A percentile compares a stretch with the other conserved stretches of the same genome.
phyloP scores from a whole-genome alignment of 2,329 filamentous ascomycete genomes.

The Pseudopyrenochaeta lycopersici region DNA sequence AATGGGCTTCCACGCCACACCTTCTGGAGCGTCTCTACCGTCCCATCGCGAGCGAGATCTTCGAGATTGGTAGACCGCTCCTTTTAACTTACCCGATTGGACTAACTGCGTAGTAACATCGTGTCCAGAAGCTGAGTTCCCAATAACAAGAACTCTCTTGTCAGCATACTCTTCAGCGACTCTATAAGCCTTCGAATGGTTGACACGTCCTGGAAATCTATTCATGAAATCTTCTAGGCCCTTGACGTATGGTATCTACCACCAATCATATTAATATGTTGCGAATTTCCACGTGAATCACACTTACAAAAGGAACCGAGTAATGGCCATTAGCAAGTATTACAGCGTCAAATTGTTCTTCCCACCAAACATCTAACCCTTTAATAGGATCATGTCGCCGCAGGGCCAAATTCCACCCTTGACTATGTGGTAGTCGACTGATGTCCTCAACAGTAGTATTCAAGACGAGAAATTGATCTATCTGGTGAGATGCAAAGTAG shows the following conservation, averaged over 20 bases:
- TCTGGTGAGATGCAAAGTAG: conserved; percentile 62
- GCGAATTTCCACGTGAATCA: no score
- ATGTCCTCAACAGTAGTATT: conserved; percentile 64
- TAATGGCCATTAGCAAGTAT: conserved; percentile 47
- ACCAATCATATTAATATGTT: no score
- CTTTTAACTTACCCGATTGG: conserved; percentile 33
- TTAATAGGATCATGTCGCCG: conserved; percentile 56
- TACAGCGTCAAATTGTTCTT: conserved; percentile 57
- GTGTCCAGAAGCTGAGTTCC: conserved; percentile 45
- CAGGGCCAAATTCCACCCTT: conserved; percentile 59
- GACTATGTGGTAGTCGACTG: conserved; percentile 40
- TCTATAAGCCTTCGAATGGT: conserved; percentile 56
- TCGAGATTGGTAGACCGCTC: conserved; percentile 63
- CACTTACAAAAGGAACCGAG: conserved; percentile 51
- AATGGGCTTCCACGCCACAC: conserved; percentile 64
- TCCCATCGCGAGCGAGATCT: conserved; percentile 62
- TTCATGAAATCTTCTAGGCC: conserved; percentile 64
- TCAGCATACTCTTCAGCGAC: conserved; percentile 13
- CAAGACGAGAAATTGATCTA: conserved; percentile 58
- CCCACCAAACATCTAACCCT: conserved; percentile 63
- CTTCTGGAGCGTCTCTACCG: conserved; percentile 56
- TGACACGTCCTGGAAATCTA: conserved; percentile 56
- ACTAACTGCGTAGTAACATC: conserved; percentile 38
- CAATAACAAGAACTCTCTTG: conserved; percentile 35
- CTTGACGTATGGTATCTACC: conserved; percentile 57